Evolutionary conservation across 257 asterid species (phyloP).

Genomic region (Dorcoceras hygrometricum): DNA sequence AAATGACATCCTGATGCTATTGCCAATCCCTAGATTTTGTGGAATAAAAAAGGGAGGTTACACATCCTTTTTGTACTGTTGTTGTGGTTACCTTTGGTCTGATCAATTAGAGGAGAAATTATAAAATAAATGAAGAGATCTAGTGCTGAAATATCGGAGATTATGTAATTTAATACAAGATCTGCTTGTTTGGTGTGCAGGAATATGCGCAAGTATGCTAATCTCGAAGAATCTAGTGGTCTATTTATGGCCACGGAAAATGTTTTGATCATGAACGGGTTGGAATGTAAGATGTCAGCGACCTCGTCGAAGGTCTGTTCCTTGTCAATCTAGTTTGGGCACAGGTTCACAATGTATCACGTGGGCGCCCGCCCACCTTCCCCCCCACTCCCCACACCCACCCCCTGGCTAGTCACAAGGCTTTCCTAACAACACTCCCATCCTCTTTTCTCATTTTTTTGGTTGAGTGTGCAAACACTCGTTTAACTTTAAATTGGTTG

Average conservation of each 20-base stretch:
- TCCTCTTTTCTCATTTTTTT: too few species aligned
- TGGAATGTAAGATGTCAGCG: constrained; percentile 96
- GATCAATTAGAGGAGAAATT: neutral
- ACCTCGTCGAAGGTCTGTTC: constrained; percentile 75
- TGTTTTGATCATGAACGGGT: constrained; percentile 66
- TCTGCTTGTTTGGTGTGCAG: constrained; percentile 42
- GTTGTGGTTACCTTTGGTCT: neutral
- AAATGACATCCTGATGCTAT: neutral
- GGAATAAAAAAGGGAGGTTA: neutral
- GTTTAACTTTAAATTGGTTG: neutral
- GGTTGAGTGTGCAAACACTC: neutral
- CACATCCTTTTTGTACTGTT: neutral
- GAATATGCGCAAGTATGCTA: constrained; percentile 53
- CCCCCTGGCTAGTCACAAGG: neutral
- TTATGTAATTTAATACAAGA: neutral
- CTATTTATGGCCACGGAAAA: constrained; percentile 62
- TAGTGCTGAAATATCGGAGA: neutral
- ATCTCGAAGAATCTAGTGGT: constrained; percentile 55
- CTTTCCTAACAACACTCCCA: too few species aligned
- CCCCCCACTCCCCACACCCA: neutral
- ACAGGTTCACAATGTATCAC: neutral
- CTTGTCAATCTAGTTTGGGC: neutral
- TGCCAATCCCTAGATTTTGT: neutral
- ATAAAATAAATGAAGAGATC: neutral
- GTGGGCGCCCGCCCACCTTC: neutral